Percentiles rank a stretch among this genome's conserved stretches.
Conservation (phyloP, 768 basidiomycete species). For the Lactarius sanguifluus region DNA sequence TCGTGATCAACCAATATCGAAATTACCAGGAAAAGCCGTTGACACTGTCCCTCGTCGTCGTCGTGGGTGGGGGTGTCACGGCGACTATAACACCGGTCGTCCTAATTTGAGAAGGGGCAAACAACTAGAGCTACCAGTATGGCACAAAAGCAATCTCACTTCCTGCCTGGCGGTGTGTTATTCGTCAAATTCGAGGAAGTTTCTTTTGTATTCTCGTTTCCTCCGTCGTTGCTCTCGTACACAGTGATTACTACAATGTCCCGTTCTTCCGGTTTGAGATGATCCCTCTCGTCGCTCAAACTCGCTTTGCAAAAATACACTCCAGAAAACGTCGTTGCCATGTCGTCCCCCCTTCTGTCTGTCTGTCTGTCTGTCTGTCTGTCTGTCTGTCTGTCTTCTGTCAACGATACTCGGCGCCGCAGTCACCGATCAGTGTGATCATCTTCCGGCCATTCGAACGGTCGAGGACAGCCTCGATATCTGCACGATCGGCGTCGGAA, state of each 20-base stretch:
- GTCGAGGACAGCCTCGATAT: constrained; percentile 62
- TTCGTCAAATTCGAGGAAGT: background rate
- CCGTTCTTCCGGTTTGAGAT: too few relatives aligned
- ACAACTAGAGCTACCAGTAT: background rate
- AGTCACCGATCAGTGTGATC: constrained; percentile 74
- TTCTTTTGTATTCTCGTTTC: background rate
- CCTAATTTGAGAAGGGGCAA: background rate
- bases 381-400: background rate
- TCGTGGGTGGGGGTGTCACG: background rate
- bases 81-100: background rate
- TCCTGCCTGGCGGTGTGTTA: too few relatives aligned
- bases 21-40: background rate
- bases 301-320: too few relatives aligned
- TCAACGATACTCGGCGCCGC: constrained; percentile 77
- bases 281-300: too few relatives aligned
- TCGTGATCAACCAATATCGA: constrained; percentile 11
- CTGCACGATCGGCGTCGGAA: constrained; percentile 52
- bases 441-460: constrained; percentile 61
- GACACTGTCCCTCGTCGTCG: background rate
- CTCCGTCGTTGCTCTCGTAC: background rate
- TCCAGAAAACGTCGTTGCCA: too few relatives aligned
- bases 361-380: too few relatives aligned
- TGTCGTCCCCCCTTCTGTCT: too few relatives aligned
- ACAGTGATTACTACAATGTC: background rate
- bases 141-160: too few relatives aligned